Percentiles rank a stretch among this genome's conserved stretches.
phyloP scores from a whole-genome alignment of 768 basidiomycete genomes.

The Mycena venus region DNA sequence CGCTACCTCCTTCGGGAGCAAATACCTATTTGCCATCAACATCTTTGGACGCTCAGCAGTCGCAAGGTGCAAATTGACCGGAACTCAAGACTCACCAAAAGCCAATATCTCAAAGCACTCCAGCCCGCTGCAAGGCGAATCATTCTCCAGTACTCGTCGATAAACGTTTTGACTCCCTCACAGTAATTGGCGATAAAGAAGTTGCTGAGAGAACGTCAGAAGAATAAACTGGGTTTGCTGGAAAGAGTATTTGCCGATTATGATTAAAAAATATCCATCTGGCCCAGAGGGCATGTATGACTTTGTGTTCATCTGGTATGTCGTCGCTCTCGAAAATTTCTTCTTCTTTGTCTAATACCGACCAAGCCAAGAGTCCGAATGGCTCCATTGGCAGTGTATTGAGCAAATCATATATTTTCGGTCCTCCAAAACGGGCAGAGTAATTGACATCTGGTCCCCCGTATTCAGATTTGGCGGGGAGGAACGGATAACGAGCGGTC shows the following conservation, averaged over 20 bases:
- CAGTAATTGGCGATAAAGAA: slow-evolving; percentile 69
- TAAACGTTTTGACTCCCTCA: slow-evolving; percentile 65
- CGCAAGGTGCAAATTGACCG: neutral
- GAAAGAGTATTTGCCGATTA: slow-evolving; percentile 44
- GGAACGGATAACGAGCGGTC: slow-evolving; percentile 62
- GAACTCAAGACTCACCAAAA: slow-evolving; percentile 60
- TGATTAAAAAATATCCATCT: slow-evolving; percentile 76
- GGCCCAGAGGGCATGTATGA: slow-evolving; percentile 83
- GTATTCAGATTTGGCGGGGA: slow-evolving; percentile 62
- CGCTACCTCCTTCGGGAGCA: slow-evolving; percentile 64
- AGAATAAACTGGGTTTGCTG: neutral
- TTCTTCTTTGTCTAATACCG: slow-evolving; percentile 78
- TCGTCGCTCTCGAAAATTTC: slow-evolving; percentile 82
- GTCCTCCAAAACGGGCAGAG: slow-evolving; percentile 78
- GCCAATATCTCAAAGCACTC: slow-evolving; percentile 71
- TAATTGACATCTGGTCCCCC: slow-evolving; percentile 62
- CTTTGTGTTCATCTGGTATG: slow-evolving; percentile 80
- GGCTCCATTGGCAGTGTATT: slow-evolving; percentile 68
- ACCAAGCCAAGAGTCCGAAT: slow-evolving; percentile 79
- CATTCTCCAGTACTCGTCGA: slow-evolving; percentile 73
- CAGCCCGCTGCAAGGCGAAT: slow-evolving; percentile 81
- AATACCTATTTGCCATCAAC: slow-evolving; percentile 66
- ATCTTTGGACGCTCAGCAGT: slow-evolving; percentile 52
- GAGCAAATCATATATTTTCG: slow-evolving; percentile 75
- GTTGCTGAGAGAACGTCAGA: slow-evolving; percentile 51